Percentiles rank a stretch among this genome's conserved stretches.
Conservation (phyloP, 495 filamentous ascomycete species). For the Tuber calosporum region DNA sequence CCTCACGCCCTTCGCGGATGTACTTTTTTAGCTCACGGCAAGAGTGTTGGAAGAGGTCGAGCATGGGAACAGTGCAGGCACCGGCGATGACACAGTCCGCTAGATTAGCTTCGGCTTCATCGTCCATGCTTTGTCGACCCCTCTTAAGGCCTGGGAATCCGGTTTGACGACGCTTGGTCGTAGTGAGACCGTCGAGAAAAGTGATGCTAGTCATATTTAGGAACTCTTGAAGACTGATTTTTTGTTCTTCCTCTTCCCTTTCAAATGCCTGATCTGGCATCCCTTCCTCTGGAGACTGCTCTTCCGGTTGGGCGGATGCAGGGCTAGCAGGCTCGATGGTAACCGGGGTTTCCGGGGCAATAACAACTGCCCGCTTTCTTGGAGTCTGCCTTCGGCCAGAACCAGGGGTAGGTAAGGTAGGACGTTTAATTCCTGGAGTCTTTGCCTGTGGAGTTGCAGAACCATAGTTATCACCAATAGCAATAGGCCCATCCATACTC, state of each 20-base stretch:
- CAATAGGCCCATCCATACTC: slow-evolving; percentile 23
- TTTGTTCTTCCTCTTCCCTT: slow-evolving; percentile 53
- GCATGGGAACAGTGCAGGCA: slow-evolving; percentile 82
- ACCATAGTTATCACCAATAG: slow-evolving; percentile 11
- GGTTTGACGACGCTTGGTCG: slow-evolving; percentile 82
- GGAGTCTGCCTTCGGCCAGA: slow-evolving; percentile 23
- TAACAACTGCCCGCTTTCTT: slow-evolving; percentile 22
- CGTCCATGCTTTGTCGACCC: slow-evolving; percentile 42
- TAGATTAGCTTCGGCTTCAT: slow-evolving; percentile 52
- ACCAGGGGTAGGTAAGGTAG: slow-evolving; percentile 19
- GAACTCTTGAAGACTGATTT: slow-evolving; percentile 84
- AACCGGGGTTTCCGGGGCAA: slow-evolving; percentile 10
- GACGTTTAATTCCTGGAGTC: neutral
- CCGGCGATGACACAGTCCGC: slow-evolving; percentile 79
- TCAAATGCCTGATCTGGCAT: slow-evolving; percentile 12
- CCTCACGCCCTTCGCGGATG: slow-evolving; percentile 78
- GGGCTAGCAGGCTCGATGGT: slow-evolving; percentile 5
- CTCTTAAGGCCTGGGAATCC: slow-evolving; percentile 40
- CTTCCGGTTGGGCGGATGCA: slow-evolving; percentile 14
- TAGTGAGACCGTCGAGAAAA: slow-evolving; percentile 89
- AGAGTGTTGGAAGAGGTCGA: slow-evolving; percentile 90
- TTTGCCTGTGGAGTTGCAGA: slow-evolving; percentile 4
- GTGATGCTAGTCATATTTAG: slow-evolving; percentile 90
- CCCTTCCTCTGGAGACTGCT: slow-evolving; percentile 43
- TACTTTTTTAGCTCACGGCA: slow-evolving; percentile 92